Evolutionary conservation across 176 grass and related monocot genomes (phyloP).

Genomic region (Poa annua): DNA sequence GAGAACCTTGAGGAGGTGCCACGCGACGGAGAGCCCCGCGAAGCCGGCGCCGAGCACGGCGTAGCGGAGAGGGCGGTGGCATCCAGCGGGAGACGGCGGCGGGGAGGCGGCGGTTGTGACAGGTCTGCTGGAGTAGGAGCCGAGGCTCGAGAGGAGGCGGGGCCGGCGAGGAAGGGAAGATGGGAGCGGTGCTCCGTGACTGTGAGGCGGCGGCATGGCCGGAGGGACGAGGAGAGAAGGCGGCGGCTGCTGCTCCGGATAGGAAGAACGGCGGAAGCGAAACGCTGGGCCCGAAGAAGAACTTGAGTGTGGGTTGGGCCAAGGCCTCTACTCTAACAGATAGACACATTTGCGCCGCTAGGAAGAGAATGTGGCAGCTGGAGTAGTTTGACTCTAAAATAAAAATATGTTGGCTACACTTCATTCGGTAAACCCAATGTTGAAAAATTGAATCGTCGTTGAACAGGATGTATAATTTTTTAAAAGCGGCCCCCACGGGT

Average conservation of each 20-base stretch:
- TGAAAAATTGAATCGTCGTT: too few species aligned
- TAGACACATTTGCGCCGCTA: not conserved
- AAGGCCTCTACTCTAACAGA: not conserved
- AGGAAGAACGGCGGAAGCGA: not conserved
- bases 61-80: conserved; percentile 52
- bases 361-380: too few species aligned
- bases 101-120: not conserved
- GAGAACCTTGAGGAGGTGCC: conserved; percentile 91
- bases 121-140: conserved; percentile 31
- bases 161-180: conserved; percentile 20
- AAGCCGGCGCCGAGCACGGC: conserved; percentile 88
- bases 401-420: too few species aligned
- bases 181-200: not conserved
- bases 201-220: conserved; percentile 34
- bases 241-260: too few species aligned
- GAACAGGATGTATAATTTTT: too few species aligned
- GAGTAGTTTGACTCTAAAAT: too few species aligned
- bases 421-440: too few species aligned
- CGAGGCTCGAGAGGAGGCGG: conserved; percentile 17
- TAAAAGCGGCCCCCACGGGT: too few species aligned
- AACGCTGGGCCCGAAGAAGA: not conserved
- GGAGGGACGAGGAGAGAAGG: too few species aligned
- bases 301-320: not conserved
- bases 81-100: conserved; percentile 7
- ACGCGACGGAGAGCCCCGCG: conserved; percentile 82